Conservation (phyloP, 495 filamentous ascomycete genomes). For the Penicillium atrosanguineum region DNA sequence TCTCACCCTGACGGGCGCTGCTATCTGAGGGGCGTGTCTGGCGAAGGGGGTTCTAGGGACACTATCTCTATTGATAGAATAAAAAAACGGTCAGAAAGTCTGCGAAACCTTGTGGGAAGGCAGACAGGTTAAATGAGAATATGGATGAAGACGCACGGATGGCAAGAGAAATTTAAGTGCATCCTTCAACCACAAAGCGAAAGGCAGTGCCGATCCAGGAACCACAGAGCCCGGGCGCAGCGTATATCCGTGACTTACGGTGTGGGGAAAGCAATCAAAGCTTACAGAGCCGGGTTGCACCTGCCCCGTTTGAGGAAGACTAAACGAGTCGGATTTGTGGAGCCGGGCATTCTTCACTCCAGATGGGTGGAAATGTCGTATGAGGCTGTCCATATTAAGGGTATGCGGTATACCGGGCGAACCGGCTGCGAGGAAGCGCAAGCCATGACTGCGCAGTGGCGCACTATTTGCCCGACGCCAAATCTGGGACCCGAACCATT, state of each 20-base stretch:
- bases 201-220: slow-evolving; percentile 19
- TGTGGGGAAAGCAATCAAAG: slow-evolving; percentile 21
- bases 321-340: slow-evolving; percentile 6
- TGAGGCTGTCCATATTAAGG: slow-evolving; percentile 8
- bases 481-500: background rate
- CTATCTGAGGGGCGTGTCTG: background rate
- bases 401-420: slow-evolving; percentile 8
- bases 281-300: background rate
- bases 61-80: background rate
- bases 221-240: slow-evolving; percentile 13
- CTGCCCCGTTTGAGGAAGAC: slow-evolving; percentile 3
- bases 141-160: background rate
- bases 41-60: background rate
- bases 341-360: background rate
- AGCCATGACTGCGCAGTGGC: background rate
- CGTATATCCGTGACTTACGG: slow-evolving; percentile 4
- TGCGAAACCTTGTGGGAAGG: background rate
- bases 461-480: background rate
- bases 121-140: background rate
- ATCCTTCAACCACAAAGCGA: background rate
- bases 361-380: slow-evolving; percentile 15
- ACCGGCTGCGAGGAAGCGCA: slow-evolving; percentile 4
- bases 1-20: background rate
- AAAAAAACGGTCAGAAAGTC: background rate
- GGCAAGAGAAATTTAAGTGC: slow-evolving; percentile 1